A percentile compares a stretch with the other conserved stretches of the same genome.
Evolutionary conservation across 306 rosid species (phyloP).

Genomic region (Amphicarpaea edgeworthii): DNA sequence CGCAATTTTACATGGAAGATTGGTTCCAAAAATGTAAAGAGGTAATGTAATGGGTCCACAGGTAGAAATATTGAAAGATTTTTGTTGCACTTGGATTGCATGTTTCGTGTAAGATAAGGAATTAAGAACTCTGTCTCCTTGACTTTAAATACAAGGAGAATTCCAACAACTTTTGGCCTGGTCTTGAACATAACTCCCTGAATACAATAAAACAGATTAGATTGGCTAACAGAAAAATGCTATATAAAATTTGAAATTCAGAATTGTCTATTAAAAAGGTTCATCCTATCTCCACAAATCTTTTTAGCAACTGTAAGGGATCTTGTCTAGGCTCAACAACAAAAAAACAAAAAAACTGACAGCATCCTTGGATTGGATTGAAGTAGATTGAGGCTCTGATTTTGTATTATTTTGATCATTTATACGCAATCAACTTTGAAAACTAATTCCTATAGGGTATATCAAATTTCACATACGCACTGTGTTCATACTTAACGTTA

Average conservation of each 20-base stretch:
- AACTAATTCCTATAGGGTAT: no score
- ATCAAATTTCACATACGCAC: no score
- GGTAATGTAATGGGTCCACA: neutral
- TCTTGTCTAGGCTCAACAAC: no score
- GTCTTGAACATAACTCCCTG: slow-evolving; percentile 64
- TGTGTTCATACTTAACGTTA: no score
- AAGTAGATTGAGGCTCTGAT: no score
- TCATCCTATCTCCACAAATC: no score
- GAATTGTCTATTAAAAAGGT: no score
- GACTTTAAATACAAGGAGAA: slow-evolving; percentile 12
- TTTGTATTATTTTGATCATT: neutral
- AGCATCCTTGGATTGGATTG: no score
- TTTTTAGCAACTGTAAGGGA: no score
- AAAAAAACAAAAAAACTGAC: no score
- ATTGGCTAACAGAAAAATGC: neutral
- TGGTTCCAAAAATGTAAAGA: slow-evolving; percentile 2
- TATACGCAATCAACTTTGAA: neutral
- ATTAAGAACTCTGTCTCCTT: neutral
- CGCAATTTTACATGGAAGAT: neutral
- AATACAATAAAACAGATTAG: neutral
- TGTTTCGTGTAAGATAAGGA: neutral
- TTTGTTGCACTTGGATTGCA: slow-evolving; percentile 6
- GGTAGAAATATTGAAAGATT: neutral
- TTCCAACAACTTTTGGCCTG: neutral
- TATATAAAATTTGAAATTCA: no score